A percentile compares a stretch with the other conserved stretches of the same genome.
phyloP scores from a whole-genome alignment of 352 stramenopile species.

The Globisporangium middletonii region DNA sequence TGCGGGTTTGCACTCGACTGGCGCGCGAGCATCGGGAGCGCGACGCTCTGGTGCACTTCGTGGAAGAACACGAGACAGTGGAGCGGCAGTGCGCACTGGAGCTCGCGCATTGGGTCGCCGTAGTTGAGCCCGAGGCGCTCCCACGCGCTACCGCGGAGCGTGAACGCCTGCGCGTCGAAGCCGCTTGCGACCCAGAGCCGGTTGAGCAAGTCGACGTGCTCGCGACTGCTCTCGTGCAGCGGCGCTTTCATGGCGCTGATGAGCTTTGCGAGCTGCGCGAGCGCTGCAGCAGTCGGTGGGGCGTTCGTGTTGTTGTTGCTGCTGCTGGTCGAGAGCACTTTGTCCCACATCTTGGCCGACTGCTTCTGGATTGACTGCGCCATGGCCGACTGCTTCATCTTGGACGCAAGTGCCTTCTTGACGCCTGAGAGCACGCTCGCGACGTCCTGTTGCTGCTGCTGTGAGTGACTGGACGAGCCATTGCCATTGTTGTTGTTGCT shows the following conservation, averaged over 20 bases:
- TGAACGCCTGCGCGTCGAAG: constrained; percentile 53
- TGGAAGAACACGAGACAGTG: constrained; percentile 84
- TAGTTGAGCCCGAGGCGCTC: constrained; percentile 55
- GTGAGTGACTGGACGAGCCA: constrained; percentile 15
- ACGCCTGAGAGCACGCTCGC: constrained; percentile 58
- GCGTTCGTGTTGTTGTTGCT: constrained; percentile 15
- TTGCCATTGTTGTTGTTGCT: constrained; percentile 7
- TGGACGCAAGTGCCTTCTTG: constrained; percentile 76
- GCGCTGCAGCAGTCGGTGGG: constrained; percentile 46
- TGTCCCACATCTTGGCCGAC: constrained; percentile 69
- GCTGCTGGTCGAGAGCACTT: constrained; percentile 31
- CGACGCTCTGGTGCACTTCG: constrained; percentile 57
- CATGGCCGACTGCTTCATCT: constrained; percentile 69
- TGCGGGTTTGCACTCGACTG: constrained; percentile 33
- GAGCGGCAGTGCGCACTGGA: constrained; percentile 65
- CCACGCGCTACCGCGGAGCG: constrained; percentile 39
- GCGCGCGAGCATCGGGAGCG: constrained; percentile 62
- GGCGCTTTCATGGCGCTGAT: constrained; percentile 56
- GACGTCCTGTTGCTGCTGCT: constrained; percentile 35
- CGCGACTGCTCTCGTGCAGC: constrained; percentile 47
- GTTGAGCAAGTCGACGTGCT: constrained; percentile 65
- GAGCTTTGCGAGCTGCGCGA: constrained; percentile 66
- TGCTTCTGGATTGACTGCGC: constrained; percentile 72
- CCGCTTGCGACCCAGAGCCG: constrained; percentile 65
- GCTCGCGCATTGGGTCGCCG: constrained; percentile 59